Conservation (phyloP, 2,329 filamentous ascomycete species). For the Xylariomycetidae sp. region DNA sequence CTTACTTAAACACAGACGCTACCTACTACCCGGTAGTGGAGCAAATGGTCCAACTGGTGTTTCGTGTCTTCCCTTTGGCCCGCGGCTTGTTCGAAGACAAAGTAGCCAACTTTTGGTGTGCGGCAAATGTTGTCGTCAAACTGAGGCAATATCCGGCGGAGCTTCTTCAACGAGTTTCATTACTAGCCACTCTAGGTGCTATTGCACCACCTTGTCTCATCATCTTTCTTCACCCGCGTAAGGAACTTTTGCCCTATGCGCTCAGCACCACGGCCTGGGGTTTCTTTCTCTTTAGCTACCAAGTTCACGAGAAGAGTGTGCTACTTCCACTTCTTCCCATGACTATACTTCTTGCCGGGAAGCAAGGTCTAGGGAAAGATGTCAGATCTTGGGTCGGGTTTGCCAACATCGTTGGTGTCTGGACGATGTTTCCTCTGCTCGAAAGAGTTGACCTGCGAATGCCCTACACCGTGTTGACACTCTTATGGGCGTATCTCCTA, state of each 20-base stretch:
- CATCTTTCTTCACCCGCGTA: conserved; percentile 73
- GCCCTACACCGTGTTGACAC: conserved; percentile 78
- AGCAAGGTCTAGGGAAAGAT: conserved; percentile 70
- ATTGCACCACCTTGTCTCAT: conserved; percentile 77
- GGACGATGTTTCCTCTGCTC: conserved; percentile 92
- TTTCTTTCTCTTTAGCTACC: conserved; percentile 96
- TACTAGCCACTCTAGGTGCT: conserved; percentile 68
- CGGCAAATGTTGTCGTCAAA: conserved; percentile 84
- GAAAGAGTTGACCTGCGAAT: conserved; percentile 77
- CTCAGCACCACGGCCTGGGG: conserved; percentile 87
- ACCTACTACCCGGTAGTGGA: conserved; percentile 71
- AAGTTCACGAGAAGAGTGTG: conserved; percentile 97
- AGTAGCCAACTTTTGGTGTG: conserved; percentile 97
- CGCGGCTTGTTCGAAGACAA: conserved; percentile 98
- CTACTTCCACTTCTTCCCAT: conserved; percentile 88
- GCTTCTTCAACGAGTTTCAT: conserved; percentile 70
- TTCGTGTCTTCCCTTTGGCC: conserved; percentile 93
- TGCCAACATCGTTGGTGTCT: conserved; percentile 81
- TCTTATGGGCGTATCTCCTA: conserved; percentile 88
- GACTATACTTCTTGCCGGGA: conserved; percentile 78
- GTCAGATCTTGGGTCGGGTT: conserved; percentile 91
- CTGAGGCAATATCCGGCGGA: conserved; percentile 67
- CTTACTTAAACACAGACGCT: conserved; percentile 58
- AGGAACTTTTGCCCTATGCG: conserved; percentile 71
- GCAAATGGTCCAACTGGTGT: conserved; percentile 77